Percentiles rank a stretch among this genome's conserved stretches.
Evolutionary conservation across 1,284 basidiomycete genomes (phyloP).

Genomic region (Marasmius sp.): DNA sequence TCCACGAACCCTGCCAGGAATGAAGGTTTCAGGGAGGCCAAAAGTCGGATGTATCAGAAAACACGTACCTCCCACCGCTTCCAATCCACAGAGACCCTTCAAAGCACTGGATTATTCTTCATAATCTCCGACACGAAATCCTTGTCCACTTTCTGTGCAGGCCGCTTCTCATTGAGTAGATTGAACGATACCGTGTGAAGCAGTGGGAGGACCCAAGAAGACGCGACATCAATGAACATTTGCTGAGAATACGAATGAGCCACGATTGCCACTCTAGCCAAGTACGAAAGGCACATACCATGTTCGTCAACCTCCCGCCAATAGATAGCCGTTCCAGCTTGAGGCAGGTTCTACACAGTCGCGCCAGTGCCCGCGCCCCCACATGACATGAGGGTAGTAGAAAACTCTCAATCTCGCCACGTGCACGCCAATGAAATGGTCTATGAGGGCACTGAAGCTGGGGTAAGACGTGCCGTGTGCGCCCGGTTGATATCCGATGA

Average conservation of each 20-base stretch:
- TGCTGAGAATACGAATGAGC: background rate
- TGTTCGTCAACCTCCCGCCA: constrained; percentile 20
- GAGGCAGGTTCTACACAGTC: constrained; percentile 21
- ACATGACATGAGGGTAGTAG: constrained; percentile 36
- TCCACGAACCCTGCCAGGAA: no score
- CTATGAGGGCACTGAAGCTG: constrained; percentile 39
- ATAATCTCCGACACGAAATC: background rate
- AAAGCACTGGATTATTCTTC: background rate
- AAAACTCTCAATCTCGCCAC: constrained; percentile 33
- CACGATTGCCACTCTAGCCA: background rate
- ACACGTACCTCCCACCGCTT: background rate
- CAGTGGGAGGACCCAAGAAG: background rate
- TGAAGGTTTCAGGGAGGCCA: no score
- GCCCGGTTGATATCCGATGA: constrained; percentile 28
- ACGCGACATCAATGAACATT: background rate
- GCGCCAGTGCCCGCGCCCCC: constrained; percentile 23
- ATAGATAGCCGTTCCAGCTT: constrained; percentile 30
- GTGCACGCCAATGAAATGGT: constrained; percentile 41
- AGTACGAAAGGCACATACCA: constrained; percentile 25
- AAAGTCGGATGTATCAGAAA: no score
- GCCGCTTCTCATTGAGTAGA: background rate
- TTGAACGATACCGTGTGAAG: background rate
- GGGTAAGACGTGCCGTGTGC: constrained; percentile 21
- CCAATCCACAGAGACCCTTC: background rate
- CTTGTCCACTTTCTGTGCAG: background rate